Base-by-base conservation (phyloP, 495 filamentous ascomycete species). In the Daldinia grandis region DNA sequence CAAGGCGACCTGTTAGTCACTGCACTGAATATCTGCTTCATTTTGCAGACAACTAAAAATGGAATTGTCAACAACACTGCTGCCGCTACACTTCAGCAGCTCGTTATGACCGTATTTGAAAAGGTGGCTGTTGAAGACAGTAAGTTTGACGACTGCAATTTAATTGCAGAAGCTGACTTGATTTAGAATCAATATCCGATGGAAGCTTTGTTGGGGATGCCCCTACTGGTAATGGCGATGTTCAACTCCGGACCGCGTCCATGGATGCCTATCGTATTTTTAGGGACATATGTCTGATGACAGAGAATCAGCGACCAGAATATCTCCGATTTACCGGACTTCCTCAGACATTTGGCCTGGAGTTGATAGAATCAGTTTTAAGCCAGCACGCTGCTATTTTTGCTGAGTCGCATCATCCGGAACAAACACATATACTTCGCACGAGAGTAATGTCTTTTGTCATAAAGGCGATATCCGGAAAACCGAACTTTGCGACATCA, bases 31-130 rank as follows among this genome's bases (percentile, higher is more conserved):
- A 92, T 97, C 78, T 98, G 95, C 78, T 94, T 93, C 37, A 91
- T 91, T 53, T 78, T 99, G 49, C 94, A 98, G 78, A 89, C 88
- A 28, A 93, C 92, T 78, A 98, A 97, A 80, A 94, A 90, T 79
- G 88, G 89, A 31, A 92, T 96, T 25, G 94, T 98, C 69, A 95
- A 93, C 67, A 96, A 95, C 66, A 97, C 95, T 1, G 94, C 95
- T 17, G 93, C 95, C 28, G 95, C 95, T 50, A 97, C 96, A 2
- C 81, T 99, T 58, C 95, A 97, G 78, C 95, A 99, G 80, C 88
- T 98, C 19, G 90, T 98, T 5, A 92, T 93, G 54, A 91, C 91
- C 5, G 91, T 94, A 1, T 98, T 97, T 80, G 96, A 99, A 78
- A 93, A 95, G 78, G 92, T 98, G 2, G 87, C 88, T 0, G 79